A percentile compares a stretch with the other conserved stretches of the same genome.
phyloP scores from a whole-genome alignment of 78 protist species.

The Creolimax fragrantissima region DNA sequence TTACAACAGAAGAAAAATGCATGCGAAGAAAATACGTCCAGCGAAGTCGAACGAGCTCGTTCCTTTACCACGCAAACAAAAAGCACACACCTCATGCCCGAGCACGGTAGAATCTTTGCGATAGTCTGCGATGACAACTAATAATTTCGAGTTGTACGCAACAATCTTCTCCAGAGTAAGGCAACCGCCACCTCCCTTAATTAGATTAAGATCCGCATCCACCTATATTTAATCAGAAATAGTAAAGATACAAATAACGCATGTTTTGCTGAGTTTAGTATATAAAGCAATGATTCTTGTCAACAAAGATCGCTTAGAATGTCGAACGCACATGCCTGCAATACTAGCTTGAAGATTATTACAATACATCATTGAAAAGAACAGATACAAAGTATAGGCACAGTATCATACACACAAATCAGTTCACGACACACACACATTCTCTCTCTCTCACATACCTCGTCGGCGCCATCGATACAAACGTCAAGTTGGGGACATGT shows the following conservation, averaged over 20 bases:
- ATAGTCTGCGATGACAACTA: conserved; percentile 67
- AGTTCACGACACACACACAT: background rate
- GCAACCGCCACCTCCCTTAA: conserved; percentile 66
- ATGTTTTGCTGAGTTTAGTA: background rate
- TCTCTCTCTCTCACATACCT: conserved; percentile 16
- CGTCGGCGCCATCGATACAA: conserved; percentile 80
- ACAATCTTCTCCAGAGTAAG: conserved; percentile 65
- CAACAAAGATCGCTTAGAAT: no score
- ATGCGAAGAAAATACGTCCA: background rate
- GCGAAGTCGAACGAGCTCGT: background rate
- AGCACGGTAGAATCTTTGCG: conserved; percentile 42
- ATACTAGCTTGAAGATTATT: no score
- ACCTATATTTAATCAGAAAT: background rate
- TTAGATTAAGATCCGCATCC: conserved; percentile 38
- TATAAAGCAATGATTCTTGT: background rate
- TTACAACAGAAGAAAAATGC: background rate
- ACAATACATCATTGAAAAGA: background rate
- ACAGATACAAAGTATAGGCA: no score
- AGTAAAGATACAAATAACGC: background rate
- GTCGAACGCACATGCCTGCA: no score
- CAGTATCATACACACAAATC: background rate
- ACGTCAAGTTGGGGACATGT: conserved; percentile 52
- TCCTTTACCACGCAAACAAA: no score
- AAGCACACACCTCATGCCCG: conserved; percentile 22
- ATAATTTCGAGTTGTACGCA: conserved; percentile 37